phyloP scores from a whole-genome alignment of 495 filamentous ascomycete species.

The Achaetomiella virescens region DNA sequence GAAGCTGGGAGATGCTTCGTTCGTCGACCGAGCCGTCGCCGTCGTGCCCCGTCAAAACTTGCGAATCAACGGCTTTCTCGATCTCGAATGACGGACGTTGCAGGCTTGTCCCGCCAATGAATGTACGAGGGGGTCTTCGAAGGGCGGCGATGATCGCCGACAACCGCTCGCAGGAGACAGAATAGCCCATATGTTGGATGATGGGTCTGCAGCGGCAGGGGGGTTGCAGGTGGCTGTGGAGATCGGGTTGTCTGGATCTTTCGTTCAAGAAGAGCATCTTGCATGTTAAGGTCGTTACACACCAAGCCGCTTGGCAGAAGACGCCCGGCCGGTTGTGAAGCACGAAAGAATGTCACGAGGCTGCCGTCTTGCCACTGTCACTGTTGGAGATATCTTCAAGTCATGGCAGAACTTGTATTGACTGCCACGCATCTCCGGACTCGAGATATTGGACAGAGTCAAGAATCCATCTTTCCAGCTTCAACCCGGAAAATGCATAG shows the following conservation, averaged over 20 bases:
- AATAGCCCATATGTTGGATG: background rate
- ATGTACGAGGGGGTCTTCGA: background rate
- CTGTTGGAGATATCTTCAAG: too few species aligned
- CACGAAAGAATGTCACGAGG: slow-evolving; percentile 6
- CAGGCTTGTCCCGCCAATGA: background rate
- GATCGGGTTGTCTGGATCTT: slow-evolving; percentile 10
- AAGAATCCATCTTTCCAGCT: background rate
- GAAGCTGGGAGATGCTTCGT: background rate
- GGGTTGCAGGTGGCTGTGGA: slow-evolving; percentile 4
- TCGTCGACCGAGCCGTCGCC: background rate
- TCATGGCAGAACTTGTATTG: too few species aligned
- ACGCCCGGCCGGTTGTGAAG: background rate
- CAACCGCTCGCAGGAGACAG: background rate
- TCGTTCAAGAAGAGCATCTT: slow-evolving; percentile 3
- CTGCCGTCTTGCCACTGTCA: slow-evolving; percentile 9
- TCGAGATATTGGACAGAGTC: too few species aligned
- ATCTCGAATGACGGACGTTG: background rate
- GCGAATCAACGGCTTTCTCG: background rate
- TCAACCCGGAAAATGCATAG: too few species aligned
- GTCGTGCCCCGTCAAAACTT: background rate
- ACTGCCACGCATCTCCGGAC: too few species aligned
- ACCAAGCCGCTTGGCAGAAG: slow-evolving; percentile 1
- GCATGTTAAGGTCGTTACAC: slow-evolving; percentile 14
- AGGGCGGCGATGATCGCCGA: background rate
- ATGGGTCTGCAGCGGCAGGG: background rate